Conservation (phyloP, 768 basidiomycete genomes). For the Clavaria fumosa region DNA sequence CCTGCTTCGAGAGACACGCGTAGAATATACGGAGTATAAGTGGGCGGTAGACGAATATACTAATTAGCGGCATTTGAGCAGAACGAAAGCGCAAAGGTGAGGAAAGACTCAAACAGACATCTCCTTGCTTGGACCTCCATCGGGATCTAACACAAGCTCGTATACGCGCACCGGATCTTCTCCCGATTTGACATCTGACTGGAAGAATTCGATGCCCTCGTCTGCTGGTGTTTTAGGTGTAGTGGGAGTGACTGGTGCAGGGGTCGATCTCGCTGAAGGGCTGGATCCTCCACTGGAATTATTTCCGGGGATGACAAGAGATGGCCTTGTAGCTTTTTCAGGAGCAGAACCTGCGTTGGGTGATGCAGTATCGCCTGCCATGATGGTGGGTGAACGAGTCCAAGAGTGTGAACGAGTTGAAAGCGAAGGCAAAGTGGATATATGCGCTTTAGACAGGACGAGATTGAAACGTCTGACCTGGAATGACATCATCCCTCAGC, state of each 20-base stretch:
- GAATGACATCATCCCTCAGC: too few species aligned
- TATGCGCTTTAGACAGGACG: too few species aligned
- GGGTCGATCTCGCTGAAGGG: too few species aligned
- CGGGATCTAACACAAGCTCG: constrained; percentile 71
- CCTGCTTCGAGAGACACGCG: constrained; percentile 88
- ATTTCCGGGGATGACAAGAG: too few species aligned
- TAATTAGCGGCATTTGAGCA: constrained; percentile 19
- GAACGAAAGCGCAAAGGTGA: constrained; percentile 6
- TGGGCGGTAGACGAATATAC: constrained; percentile 95
- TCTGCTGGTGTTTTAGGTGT: constrained; percentile 87
- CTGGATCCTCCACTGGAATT: too few species aligned
- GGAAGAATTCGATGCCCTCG: constrained; percentile 82
- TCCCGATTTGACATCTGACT: constrained; percentile 32
- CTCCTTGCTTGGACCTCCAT: constrained; percentile 82
- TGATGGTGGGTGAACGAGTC: too few species aligned
- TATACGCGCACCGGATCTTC: constrained; percentile 69
- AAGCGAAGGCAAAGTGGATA: too few species aligned
- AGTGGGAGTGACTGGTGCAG: constrained; percentile 22
- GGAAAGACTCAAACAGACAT: constrained; percentile 48
- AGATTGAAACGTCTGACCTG: too few species aligned
- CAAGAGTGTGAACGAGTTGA: too few species aligned
- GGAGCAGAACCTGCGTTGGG: too few species aligned
- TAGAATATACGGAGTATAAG: constrained; percentile 75
- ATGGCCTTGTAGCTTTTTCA: too few species aligned
- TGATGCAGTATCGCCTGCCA: too few species aligned